phyloP scores from a whole-genome alignment of 768 basidiomycete genomes.

The Calocybe gangraenosa region DNA sequence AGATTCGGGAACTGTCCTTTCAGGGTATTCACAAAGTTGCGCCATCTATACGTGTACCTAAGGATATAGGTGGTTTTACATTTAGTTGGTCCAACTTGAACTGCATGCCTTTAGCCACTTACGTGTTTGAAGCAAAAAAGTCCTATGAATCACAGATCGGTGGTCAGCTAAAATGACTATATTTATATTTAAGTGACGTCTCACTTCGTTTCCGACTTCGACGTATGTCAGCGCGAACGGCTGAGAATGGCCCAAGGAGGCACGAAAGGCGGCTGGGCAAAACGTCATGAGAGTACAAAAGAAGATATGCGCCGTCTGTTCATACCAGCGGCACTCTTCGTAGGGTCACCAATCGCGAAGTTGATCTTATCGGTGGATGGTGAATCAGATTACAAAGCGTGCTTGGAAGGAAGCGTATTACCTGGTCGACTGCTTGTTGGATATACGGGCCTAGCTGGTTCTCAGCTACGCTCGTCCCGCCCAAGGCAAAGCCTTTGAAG shows the following conservation, averaged over 20 bases:
- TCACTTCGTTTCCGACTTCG: conserved; percentile 58
- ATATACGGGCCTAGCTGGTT: conserved; percentile 43
- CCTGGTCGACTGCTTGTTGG: conserved; percentile 51
- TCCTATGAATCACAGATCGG: too few species aligned
- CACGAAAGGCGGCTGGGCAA: conserved; percentile 46
- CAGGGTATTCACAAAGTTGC: conserved; percentile 35
- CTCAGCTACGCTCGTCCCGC: conserved; percentile 40
- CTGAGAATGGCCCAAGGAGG: conserved; percentile 50
- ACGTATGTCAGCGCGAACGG: conserved; percentile 48
- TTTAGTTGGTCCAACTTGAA: background rate
- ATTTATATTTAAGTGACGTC: background rate
- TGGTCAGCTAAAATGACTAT: background rate
- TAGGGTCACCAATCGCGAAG: conserved; percentile 47
- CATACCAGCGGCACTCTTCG: conserved; percentile 34
- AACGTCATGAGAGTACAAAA: background rate
- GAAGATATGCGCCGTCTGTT: background rate
- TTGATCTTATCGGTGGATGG: conserved; percentile 34
- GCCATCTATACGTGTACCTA: conserved; percentile 49
- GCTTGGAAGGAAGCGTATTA: background rate
- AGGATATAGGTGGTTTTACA: background rate
- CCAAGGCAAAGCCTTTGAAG: conserved; percentile 46
- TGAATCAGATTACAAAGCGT: background rate
- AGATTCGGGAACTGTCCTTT: conserved; percentile 42
- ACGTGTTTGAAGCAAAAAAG: conserved; percentile 20
- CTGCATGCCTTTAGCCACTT: background rate